phyloP scores from a whole-genome alignment of 2,329 filamentous ascomycete species.

The Verticillium zaregamsianum region DNA sequence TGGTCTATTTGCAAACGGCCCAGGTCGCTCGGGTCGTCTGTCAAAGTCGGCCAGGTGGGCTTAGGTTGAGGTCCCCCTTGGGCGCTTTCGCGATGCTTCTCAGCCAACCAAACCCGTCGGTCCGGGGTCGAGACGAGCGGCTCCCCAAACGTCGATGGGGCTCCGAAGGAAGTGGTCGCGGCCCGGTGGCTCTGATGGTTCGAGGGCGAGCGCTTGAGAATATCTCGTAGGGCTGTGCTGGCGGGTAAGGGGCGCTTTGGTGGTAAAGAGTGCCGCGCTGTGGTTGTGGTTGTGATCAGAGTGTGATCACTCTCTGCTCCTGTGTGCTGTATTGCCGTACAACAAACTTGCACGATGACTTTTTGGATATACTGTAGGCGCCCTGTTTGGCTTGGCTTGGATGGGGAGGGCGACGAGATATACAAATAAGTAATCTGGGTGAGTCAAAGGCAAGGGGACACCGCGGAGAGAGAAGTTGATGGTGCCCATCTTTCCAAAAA shows the following conservation, averaged over 20 bases:
- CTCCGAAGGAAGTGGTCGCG: not conserved
- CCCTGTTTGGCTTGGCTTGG: not conserved
- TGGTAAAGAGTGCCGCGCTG: not conserved
- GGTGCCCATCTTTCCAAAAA: constrained; percentile 20
- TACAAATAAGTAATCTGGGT: constrained; percentile 1
- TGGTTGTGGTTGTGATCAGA: not conserved
- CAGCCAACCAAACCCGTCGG: constrained; percentile 13
- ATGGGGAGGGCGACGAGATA: not conserved
- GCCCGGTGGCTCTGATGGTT: not conserved
- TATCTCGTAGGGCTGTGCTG: not conserved
- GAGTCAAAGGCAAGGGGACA: constrained; percentile 17
- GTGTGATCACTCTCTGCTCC: not conserved
- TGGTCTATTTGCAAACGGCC: constrained; percentile 1
- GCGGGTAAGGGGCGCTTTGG: not conserved
- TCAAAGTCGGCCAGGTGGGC: constrained; percentile 1
- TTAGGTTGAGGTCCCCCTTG: constrained; percentile 7
- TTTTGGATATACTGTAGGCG: not conserved
- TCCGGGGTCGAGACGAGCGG: constrained; percentile 12
- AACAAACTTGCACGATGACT: not conserved
- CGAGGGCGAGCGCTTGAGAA: not conserved
- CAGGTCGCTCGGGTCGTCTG: not conserved
- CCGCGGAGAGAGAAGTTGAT: constrained; percentile 17
- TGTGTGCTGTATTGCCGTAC: not conserved
- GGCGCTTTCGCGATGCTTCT: constrained; percentile 12
- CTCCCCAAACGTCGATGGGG: constrained; percentile 12